Base-by-base conservation (phyloP, 106 monocot genomes). In the Dendrobium nobile region DNA sequence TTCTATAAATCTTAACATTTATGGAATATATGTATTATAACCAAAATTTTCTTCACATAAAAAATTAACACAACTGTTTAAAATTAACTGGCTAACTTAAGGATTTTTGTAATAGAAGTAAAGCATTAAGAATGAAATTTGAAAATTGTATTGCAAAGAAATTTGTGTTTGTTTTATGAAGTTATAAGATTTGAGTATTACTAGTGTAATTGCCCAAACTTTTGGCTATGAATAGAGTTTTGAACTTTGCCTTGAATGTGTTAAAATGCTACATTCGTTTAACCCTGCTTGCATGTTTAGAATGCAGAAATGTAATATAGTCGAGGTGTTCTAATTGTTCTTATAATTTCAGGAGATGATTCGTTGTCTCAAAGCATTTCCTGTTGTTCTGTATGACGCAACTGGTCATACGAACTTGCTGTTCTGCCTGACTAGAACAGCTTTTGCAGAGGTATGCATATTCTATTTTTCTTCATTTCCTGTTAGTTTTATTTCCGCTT, bases 321-420 rank as follows among this genome's bases (percentile, higher is more conserved):
- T 67, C 75, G 15, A 37, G 16, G 15, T 76, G 11, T 65, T 77
- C 70, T 67, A 48, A 64, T 75, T 41, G 54, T 27, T 48, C 41
- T 77, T 82, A 83, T 83, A 64, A 43, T 82, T 78, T 58, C 87
- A 94, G 97, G 94, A 88, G 77, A 80, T 86, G 75, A 77, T 28
- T 54, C 64, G 82, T 73, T 79, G 87, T 81, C 78, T 82, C 54
- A 75, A 93, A 74, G 77, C 79, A 31, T 88, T 95, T 88, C 77
- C 72, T 84, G 82, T 87, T 82, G 80, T 94, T 54, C 58, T 98
- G 74, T 85, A 74, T 87, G 98, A 95, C 78, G 79, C 80, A 72
- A 91, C 95, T 85, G 91, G 92, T 70, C 78, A 88, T 84, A 80
- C 86, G 37, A 98, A 98, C 58, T 85, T 98, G 86, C 47, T 81